Conservation (phyloP, 371 early-diverging fungal genomes). For the Mortierella sp. region DNA sequence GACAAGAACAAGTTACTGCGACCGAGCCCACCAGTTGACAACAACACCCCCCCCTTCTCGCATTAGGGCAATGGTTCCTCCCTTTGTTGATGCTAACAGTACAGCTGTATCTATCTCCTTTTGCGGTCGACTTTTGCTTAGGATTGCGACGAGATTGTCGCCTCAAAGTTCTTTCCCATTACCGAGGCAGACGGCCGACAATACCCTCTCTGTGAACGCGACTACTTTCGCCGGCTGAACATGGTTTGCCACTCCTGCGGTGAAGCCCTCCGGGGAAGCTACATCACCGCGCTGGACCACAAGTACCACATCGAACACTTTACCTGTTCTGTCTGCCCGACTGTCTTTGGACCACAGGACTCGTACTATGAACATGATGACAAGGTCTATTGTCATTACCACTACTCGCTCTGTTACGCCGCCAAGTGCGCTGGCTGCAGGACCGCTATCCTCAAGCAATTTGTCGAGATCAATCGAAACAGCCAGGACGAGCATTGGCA, state of each 20-base stretch:
- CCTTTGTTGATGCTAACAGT: conserved; percentile 12
- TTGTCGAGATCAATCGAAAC: conserved; percentile 88
- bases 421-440: conserved; percentile 95
- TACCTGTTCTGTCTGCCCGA: conserved; percentile 92
- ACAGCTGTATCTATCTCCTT: not conserved
- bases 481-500: conserved; percentile 92
- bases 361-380: conserved; percentile 94
- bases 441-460: conserved; percentile 93
- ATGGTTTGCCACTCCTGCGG: conserved; percentile 94
- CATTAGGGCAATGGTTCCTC: not conserved
- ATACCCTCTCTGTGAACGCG: conserved; percentile 86
- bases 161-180: conserved; percentile 91
- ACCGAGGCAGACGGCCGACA: conserved; percentile 70
- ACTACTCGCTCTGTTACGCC: conserved; percentile 88
- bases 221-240: conserved; percentile 88
- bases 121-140: conserved; percentile 47
- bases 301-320: conserved; percentile 98
- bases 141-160: conserved; percentile 90
- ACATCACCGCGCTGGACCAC: conserved; percentile 91
- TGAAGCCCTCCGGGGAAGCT: conserved; percentile 89
- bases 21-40: not conserved
- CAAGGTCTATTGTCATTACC: conserved; percentile 90
- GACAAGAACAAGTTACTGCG: conserved; percentile 7
- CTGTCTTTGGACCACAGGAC: conserved; percentile 94
- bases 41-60: not conserved